A percentile compares a stretch with the other conserved stretches of the same genome.
Evolutionary conservation across 352 stramenopile species (phyloP).

Genomic region (Thalassiosira mediterranea): DNA sequence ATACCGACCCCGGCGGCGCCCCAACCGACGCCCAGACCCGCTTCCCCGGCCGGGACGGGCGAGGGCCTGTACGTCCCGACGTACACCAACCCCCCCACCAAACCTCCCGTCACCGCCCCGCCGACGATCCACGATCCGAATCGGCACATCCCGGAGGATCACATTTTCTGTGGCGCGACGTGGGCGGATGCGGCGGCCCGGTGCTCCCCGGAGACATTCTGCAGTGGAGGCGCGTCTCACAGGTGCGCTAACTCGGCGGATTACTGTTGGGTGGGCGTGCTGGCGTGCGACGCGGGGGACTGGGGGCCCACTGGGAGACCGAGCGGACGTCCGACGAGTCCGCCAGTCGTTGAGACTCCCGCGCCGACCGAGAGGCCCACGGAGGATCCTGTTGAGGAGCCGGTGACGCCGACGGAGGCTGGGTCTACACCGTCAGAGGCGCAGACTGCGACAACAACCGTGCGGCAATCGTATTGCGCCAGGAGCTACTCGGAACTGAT

Average conservation of each 20-base stretch:
- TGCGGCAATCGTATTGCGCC: constrained; percentile 6
- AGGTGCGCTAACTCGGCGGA: constrained; percentile 23
- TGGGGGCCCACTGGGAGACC: constrained; percentile 9
- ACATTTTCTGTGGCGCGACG: constrained; percentile 43
- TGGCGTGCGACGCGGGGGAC: constrained; percentile 40
- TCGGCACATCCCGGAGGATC: constrained; percentile 11
- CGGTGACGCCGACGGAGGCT: background rate
- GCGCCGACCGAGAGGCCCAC: background rate
- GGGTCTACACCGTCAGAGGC: background rate
- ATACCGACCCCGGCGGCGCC: background rate
- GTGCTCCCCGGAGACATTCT: constrained; percentile 54
- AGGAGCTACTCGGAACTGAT: constrained; percentile 15
- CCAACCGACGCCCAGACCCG: background rate
- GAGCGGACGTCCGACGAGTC: background rate
- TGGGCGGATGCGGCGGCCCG: constrained; percentile 27
- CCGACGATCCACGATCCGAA: background rate
- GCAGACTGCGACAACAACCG: too few relatives aligned
- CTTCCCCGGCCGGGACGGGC: background rate
- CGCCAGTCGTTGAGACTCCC: background rate
- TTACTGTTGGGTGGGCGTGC: constrained; percentile 45
- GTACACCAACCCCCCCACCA: constrained; percentile 4
- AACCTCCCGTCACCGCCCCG: background rate
- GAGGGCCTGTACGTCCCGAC: background rate
- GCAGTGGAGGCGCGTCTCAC: constrained; percentile 34
- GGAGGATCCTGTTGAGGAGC: background rate